phyloP scores from a whole-genome alignment of 2,329 filamentous ascomycete genomes.

The Pyricularia pennisetigena region DNA sequence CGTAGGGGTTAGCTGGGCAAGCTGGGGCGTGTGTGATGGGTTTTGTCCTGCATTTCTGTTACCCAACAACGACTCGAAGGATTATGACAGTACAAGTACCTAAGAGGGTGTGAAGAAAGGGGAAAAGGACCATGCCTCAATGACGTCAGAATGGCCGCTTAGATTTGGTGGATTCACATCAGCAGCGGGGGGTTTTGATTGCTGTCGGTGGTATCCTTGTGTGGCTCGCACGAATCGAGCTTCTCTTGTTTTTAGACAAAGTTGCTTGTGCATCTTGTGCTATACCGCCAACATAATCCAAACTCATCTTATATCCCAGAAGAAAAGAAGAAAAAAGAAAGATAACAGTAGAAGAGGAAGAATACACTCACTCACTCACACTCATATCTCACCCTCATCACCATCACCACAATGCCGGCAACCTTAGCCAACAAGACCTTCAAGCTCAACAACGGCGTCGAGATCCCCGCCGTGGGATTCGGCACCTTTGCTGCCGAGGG shows the following conservation, averaged over 20 bases:
- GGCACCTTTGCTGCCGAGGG: slow-evolving; percentile 20
- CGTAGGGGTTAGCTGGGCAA: neutral
- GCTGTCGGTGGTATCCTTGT: neutral
- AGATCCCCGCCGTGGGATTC: slow-evolving; percentile 46
- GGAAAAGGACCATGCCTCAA: neutral
- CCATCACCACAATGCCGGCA: neutral
- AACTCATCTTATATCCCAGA: neutral
- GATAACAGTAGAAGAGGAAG: neutral
- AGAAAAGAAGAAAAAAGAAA: neutral
- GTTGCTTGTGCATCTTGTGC: neutral
- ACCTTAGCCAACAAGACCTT: slow-evolving; percentile 5
- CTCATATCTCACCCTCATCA: neutral
- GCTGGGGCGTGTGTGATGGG: neutral
- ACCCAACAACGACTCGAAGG: neutral
- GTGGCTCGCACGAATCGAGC: neutral
- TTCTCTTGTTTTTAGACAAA: neutral
- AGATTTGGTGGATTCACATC: neutral
- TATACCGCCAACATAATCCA: neutral
- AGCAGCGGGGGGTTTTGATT: neutral
- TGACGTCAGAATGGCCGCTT: neutral
- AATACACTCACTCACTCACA: neutral
- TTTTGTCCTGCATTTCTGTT: neutral
- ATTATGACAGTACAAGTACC: neutral
- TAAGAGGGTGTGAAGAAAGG: neutral
- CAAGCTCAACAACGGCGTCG: slow-evolving; percentile 42